Evolutionary conservation across 805 yeast genomes (phyloP), one percentile per base, ranked within the genome.

Genomic region (Metschnikowia orientalis): DNA sequence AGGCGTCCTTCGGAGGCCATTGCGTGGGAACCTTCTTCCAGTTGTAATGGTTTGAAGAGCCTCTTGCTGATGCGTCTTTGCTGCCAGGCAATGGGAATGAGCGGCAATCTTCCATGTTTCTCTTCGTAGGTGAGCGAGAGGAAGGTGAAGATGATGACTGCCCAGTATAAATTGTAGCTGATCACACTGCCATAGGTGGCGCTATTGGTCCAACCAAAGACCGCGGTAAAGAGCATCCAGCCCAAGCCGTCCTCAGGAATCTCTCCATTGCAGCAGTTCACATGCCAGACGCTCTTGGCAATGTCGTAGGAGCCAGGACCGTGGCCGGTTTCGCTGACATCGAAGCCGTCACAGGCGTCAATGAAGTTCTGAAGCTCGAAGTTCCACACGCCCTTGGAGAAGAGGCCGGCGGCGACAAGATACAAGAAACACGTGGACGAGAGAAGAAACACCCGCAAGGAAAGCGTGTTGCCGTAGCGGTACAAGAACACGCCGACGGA

Each of bases 271-370:
- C 97, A 88, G 57, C 95, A 87, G 59, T 88, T 86, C 16, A 88
- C 95, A 55, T 88, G 97, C 97, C 97, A 88, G 2, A 88, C 79
- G 5, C 92, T 78, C 29, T 69, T 73, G 13, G 73, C 45, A 14
- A 88, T 79, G 50, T 88, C 95, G 51, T 88, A 88, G 0, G 94
- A 82, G 0, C 97, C 97, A 0, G 95, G 95, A 0, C 97, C 97
- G 23, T 81, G 80, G 2, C 97, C 97, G 1, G 80, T 75, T 59
- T 88, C 97, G 25, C 85, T 73, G 53, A 86, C 82, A 48, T 88
- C 97, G 50, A 77, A 76, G 1, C 96, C 96, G 35, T 71, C 75
- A 50, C 95, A 88, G 38, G 62, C 59, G 37, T 75, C 72, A 37
- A 87, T 86, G 57, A 79, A 88, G 34, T 62, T 64, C 57, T 88